These are phyloP conservation scores for Cyamopsis tetragonoloba DNA, from an alignment of 306 rosid genomes.

Conservation along the genomic window DNA sequence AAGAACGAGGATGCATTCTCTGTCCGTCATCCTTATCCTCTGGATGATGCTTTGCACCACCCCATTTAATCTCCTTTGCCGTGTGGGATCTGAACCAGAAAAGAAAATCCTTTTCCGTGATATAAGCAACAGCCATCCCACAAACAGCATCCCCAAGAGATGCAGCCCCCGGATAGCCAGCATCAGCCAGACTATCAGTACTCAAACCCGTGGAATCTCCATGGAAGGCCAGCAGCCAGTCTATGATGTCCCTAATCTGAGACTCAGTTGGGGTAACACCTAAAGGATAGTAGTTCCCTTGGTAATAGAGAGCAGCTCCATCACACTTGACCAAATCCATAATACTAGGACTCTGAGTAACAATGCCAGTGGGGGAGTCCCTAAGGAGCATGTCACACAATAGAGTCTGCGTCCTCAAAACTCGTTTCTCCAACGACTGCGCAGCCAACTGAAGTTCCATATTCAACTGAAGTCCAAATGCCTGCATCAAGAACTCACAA, in stretches of 20 bases:
- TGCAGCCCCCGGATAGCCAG: conserved; percentile 89
- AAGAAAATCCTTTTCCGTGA: conserved; percentile 70
- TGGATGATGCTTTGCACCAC: conserved; percentile 99
- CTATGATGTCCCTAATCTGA: conserved; percentile 81
- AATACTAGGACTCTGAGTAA: conserved; percentile 88
- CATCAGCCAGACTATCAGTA: conserved; percentile 94
- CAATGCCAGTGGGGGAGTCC: conserved; percentile 83
- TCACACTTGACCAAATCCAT: conserved; percentile 93
- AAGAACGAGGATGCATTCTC: conserved; percentile 98
- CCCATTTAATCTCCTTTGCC: conserved; percentile 92
- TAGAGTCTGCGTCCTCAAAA: conserved; percentile 86
- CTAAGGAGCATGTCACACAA: conserved; percentile 97
- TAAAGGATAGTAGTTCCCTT: conserved; percentile 58
- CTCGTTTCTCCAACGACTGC: conserved; percentile 75
- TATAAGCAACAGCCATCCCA: conserved; percentile 96
- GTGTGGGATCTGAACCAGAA: conserved; percentile 98
- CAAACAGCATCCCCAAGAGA: conserved; percentile 90
- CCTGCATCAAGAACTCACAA: conserved; percentile 96
- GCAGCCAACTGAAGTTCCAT: conserved; percentile 87
- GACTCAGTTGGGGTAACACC: conserved; percentile 81
- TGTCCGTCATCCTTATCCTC: conserved; percentile 97
- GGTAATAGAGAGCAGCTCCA: conserved; percentile 83
- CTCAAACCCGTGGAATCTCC: conserved; percentile 95
- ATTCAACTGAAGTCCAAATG: conserved; percentile 87
- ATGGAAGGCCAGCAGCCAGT: conserved; percentile 79